phyloP scores from a whole-genome alignment of 768 basidiomycete species.

The Neoboletus brunneissimus region DNA sequence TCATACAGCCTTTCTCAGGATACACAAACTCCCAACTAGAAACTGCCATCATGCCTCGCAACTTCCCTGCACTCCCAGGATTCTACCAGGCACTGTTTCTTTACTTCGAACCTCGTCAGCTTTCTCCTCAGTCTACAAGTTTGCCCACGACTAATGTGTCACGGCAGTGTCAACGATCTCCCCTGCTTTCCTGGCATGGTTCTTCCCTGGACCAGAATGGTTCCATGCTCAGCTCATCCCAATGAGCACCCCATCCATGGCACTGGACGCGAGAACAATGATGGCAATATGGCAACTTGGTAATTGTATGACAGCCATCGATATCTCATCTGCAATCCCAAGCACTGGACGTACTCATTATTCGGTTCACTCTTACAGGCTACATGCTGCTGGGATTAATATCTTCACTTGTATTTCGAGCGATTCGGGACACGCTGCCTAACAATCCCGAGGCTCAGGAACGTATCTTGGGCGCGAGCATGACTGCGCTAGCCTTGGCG shows the following conservation, averaged over 20 bases:
- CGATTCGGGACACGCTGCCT: conserved; percentile 57
- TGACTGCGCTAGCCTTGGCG: conserved; percentile 62
- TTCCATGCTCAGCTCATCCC: conserved; percentile 68
- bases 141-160: conserved; percentile 15
- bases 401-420: conserved; percentile 65
- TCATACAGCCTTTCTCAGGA: neutral
- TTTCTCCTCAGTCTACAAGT: conserved; percentile 3
- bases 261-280: conserved; percentile 47
- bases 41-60: conserved; percentile 13
- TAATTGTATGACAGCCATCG: conserved; percentile 55
- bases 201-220: conserved; percentile 61
- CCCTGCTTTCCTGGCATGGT: conserved; percentile 51
- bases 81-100: conserved; percentile 62
- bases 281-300: conserved; percentile 69
- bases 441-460: conserved; percentile 62
- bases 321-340: neutral
- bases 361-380: conserved; percentile 36
- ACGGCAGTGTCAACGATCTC: conserved; percentile 47
- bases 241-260: conserved; percentile 20
- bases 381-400: conserved; percentile 64
- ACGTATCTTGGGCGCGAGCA: conserved; percentile 59
- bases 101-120: conserved; percentile 60
- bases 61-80: conserved; percentile 59
- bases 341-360: neutral
- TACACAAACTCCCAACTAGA: neutral